A percentile compares a stretch with the other conserved stretches of the same genome.
These are phyloP conservation scores for Phytophthora multivora DNA, from an alignment of 352 stramenopile species.

Conservation along the genomic window DNA sequence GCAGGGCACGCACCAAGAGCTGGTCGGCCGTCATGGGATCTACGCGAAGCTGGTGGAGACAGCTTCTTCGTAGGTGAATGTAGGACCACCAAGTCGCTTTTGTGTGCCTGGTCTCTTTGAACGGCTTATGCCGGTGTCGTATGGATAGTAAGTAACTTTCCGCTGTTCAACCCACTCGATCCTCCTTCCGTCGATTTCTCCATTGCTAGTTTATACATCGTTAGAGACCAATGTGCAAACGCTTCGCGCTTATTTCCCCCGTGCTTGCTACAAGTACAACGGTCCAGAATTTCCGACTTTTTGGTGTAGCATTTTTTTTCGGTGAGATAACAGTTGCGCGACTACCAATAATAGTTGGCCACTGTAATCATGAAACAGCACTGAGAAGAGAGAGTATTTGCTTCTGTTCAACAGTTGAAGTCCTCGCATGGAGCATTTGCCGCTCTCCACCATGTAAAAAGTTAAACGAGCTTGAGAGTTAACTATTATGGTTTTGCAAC, in stretches of 20 bases:
- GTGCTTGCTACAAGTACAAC: no score
- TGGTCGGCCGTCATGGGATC: constrained; percentile 57
- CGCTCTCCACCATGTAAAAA: neutral
- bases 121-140: no score
- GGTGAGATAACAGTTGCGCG: constrained; percentile 9
- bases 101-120: no score
- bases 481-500: no score
- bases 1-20: constrained; percentile 89
- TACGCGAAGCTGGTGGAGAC: constrained; percentile 37
- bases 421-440: neutral
- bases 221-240: no score
- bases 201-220: no score
- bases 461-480: no score
- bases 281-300: no score
- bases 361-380: constrained; percentile 16
- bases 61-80: constrained; percentile 5
- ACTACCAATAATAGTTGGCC: constrained; percentile 4
- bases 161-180: no score
- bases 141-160: no score
- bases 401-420: neutral
- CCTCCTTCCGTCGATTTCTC: no score
- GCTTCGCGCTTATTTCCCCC: no score
- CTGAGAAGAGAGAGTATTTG: neutral
- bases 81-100: neutral
- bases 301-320: constrained; percentile 1